Percentiles rank a stretch among this genome's conserved stretches.
Conservation (phyloP, 371 early-diverging fungal genomes). For the Syncephalastrum monosporum region DNA sequence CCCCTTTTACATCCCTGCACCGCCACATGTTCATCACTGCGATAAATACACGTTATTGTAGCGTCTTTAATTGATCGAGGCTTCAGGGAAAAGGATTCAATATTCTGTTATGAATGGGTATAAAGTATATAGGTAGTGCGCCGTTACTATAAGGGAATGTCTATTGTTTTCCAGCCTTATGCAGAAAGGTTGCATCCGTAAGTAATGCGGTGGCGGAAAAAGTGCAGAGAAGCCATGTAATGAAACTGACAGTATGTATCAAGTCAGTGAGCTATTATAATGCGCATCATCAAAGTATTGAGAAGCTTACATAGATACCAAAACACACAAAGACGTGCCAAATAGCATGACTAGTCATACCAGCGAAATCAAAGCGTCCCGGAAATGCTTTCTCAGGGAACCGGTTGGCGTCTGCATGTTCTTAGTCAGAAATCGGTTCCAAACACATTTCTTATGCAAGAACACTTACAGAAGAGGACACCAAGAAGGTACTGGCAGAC, state of each 20-base stretch:
- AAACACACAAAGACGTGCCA: constrained; percentile 76
- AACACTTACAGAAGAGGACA: constrained; percentile 29
- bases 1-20: too few relatives aligned
- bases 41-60: too few relatives aligned
- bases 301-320: constrained; percentile 47
- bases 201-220: constrained; percentile 35
- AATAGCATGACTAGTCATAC: constrained; percentile 67
- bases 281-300: too few relatives aligned
- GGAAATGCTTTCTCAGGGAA: constrained; percentile 73
- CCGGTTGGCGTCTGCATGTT: constrained; percentile 45
- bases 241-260: constrained; percentile 27
- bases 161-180: too few relatives aligned
- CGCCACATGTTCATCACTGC: too few relatives aligned
- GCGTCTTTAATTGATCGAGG: too few relatives aligned
- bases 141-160: too few relatives aligned
- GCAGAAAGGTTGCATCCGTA: constrained; percentile 25
- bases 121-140: too few relatives aligned
- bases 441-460: not conserved
- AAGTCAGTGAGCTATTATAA: not conserved
- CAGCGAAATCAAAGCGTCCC: constrained; percentile 68
- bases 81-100: too few relatives aligned
- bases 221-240: constrained; percentile 47
- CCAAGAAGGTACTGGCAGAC: constrained; percentile 54
- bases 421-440: not conserved
- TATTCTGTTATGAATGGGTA: too few relatives aligned